Evolutionary conservation across 345 rosid species (phyloP).

Genomic region (Hibiscus syriacus): DNA sequence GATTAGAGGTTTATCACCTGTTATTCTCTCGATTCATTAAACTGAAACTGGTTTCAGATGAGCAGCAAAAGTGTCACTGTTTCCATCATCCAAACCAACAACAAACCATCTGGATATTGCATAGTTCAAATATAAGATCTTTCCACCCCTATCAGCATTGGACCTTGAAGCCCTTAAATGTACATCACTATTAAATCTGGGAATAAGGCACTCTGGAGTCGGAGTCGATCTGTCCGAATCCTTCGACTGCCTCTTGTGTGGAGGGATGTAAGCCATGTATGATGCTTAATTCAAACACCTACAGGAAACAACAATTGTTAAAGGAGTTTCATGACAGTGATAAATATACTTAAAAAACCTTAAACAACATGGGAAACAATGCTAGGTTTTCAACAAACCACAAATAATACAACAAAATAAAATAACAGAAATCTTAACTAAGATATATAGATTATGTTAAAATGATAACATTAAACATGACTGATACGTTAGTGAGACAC

Average conservation of each 20-base stretch:
- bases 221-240: conserved; percentile 18
- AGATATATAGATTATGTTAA: background rate
- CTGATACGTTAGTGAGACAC: too few species aligned
- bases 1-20: conserved; percentile 25
- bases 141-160: conserved; percentile 14
- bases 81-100: conserved; percentile 34
- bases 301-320: background rate
- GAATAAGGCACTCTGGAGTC: conserved; percentile 22
- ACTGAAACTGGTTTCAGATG: conserved; percentile 28
- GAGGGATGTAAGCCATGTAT: conserved; percentile 56
- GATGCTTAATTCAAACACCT: background rate
- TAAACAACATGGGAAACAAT: background rate
- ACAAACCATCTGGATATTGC: conserved; percentile 42
- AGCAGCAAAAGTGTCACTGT: conserved; percentile 25
- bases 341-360: background rate
- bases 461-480: too few species aligned
- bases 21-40: conserved; percentile 18
- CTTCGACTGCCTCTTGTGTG: conserved; percentile 44
- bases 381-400: background rate
- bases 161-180: conserved; percentile 11
- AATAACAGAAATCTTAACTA: background rate
- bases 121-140: conserved; percentile 24
- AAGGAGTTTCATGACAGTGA: background rate
- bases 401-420: background rate
- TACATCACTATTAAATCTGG: conserved; percentile 23